Base-by-base conservation (phyloP, 148 eudicot species). In the Arctostaphylos glauca region DNA sequence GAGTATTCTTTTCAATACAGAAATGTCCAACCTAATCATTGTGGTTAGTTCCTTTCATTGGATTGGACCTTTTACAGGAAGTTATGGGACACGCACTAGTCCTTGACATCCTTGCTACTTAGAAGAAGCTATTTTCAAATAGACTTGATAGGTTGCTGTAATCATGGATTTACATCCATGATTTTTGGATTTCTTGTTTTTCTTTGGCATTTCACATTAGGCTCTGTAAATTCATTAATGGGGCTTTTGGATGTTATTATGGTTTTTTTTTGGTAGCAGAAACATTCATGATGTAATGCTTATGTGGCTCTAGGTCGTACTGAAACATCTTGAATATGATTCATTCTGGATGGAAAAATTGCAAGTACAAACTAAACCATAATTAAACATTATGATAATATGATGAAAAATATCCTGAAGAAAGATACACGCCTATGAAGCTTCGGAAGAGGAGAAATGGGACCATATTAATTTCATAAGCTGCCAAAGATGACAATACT, bases 201-300 rank as follows among this genome's bases (percentile, higher is more conserved):
- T 76, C 9, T 4, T 52, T 76, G 5, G 56, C 43, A 50, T 55
- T 76, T 76, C 18, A 21, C 52, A 44, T 16, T 71, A 44, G 3
- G 75, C 14, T 74, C 9, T n/a, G 3, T 52, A 9, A 5, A 50
- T 76, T 52, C 19, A 25, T 9, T 50, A 25, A 21, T 76, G 79
- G 21, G 76, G 54, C 50, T 76, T 60, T 76, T 76, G 59, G 59
- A n/a, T 50, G 43, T 55, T 54, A 76, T 25, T 77, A 5, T 5
- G 19, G 19, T 23, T 38, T 4, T 16, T 70, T 6, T 2, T 70
- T 15, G 12, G 75, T 71, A 13, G 75, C n/a, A 44, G 15, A 41
- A 70, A 41, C 2, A 14, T 16, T 73, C 9, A 3, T 8, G 76
- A 73, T 53, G 9, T 14, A 46, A 54, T 47, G 54, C n/a, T 18